These are phyloP conservation scores for Sarocladium oryzae DNA, from an alignment of 2,329 filamentous ascomycete species.

Conservation along the genomic window DNA sequence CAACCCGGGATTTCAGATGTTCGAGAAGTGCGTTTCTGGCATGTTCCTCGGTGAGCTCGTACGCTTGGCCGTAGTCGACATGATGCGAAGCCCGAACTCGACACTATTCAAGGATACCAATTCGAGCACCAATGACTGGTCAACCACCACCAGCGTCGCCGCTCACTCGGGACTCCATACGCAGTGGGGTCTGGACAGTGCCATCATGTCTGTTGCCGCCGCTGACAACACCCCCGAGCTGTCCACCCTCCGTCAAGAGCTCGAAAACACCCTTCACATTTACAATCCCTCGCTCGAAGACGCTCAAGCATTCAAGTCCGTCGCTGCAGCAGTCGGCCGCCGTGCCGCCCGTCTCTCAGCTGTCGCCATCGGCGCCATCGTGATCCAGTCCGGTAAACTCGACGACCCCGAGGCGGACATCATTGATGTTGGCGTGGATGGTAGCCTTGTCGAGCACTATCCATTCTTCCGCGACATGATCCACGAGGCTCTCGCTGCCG, in stretches of 20 bases:
- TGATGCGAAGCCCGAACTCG: slow-evolving; percentile 61
- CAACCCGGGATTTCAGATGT: slow-evolving; percentile 96
- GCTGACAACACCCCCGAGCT: slow-evolving; percentile 70
- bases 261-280: slow-evolving; percentile 71
- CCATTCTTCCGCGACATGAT: slow-evolving; percentile 87
- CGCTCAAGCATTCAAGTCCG: slow-evolving; percentile 77
- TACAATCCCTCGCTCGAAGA: slow-evolving; percentile 74
- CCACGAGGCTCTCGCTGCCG: slow-evolving; percentile 68
- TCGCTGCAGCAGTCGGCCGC: slow-evolving; percentile 77
- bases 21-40: slow-evolving; percentile 95
- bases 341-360: slow-evolving; percentile 84
- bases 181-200: slow-evolving; percentile 86
- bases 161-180: slow-evolving; percentile 62
- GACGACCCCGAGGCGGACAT: slow-evolving; percentile 58
- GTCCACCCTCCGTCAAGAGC: slow-evolving; percentile 65
- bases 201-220: slow-evolving; percentile 80
- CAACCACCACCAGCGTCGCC: slow-evolving; percentile 63
- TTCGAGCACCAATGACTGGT: slow-evolving; percentile 62
- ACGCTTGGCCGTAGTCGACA: slow-evolving; percentile 65
- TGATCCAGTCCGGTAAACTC: slow-evolving; percentile 74
- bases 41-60: slow-evolving; percentile 98
- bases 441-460: slow-evolving; percentile 91
- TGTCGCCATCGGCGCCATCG: slow-evolving; percentile 78
- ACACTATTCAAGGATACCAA: slow-evolving; percentile 69
- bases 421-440: slow-evolving; percentile 88